Evolutionary conservation across 495 filamentous ascomycete genomes (phyloP).

Genomic region (Aspergillus biplanus): DNA sequence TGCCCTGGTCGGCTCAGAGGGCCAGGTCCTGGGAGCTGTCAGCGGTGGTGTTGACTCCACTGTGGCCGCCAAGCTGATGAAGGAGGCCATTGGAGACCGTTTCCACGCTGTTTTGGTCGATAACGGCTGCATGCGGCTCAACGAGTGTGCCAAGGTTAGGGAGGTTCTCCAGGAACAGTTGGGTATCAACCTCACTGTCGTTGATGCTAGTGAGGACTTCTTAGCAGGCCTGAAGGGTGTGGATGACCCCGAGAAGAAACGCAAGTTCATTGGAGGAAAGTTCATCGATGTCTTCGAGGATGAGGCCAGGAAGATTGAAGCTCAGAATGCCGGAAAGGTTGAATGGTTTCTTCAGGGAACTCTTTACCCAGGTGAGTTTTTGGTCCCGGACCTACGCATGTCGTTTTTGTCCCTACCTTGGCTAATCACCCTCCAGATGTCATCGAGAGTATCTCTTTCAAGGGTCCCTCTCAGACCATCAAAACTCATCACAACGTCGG

Average conservation of each 20-base stretch:
- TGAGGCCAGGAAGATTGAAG: conserved; percentile 76
- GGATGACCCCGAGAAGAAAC: conserved; percentile 84
- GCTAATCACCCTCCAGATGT: conserved; percentile 59
- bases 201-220: conserved; percentile 79
- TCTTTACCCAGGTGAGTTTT: conserved; percentile 60
- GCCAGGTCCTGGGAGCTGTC: conserved; percentile 83
- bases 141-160: conserved; percentile 81
- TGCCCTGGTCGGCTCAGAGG: conserved; percentile 73
- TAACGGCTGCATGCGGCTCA: conserved; percentile 84
- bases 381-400: conserved; percentile 6
- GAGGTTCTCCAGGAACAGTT: conserved; percentile 74
- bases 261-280: conserved; percentile 85
- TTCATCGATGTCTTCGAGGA: conserved; percentile 91
- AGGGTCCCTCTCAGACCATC: conserved; percentile 79
- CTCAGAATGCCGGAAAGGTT: conserved; percentile 64
- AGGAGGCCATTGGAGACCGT: conserved; percentile 78
- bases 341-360: conserved; percentile 88
- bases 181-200: conserved; percentile 87
- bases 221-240: conserved; percentile 74
- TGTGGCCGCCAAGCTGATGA: conserved; percentile 83
- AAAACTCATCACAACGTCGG: conserved; percentile 89
- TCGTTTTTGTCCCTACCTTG: conserved; percentile 3
- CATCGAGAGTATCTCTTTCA: conserved; percentile 81
- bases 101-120: conserved; percentile 91
- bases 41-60: conserved; percentile 94